Conservation (phyloP, 2,329 filamentous ascomycete genomes). For the Scedosporium boydii region DNA sequence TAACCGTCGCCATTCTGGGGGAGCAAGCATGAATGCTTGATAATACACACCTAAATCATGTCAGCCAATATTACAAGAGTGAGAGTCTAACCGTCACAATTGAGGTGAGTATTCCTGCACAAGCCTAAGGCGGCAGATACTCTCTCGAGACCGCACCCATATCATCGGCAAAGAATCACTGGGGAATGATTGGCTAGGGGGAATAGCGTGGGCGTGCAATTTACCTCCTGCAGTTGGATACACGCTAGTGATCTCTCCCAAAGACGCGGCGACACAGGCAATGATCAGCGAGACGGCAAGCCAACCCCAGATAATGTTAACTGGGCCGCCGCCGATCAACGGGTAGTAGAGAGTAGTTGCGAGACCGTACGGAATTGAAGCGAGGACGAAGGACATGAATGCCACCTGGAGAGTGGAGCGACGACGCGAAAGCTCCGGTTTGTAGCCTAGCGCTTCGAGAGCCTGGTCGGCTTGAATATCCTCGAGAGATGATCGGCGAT, state of each 20-base stretch:
- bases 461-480: slow-evolving; percentile 48
- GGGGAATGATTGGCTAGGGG: background rate
- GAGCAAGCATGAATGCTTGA: slow-evolving; percentile 66
- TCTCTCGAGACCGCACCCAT: too few species aligned
- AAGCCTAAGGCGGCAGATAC: too few species aligned
- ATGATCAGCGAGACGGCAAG: slow-evolving; percentile 59
- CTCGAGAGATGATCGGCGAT: slow-evolving; percentile 9
- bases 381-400: slow-evolving; percentile 70
- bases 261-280: slow-evolving; percentile 58
- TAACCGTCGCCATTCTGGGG: slow-evolving; percentile 48
- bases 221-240: slow-evolving; percentile 65
- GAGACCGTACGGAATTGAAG: slow-evolving; percentile 65
- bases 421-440: slow-evolving; percentile 53
- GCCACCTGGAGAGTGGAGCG: slow-evolving; percentile 60
- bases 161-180: background rate
- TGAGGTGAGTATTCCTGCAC: too few species aligned
- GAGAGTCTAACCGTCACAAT: too few species aligned
- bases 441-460: slow-evolving; percentile 56
- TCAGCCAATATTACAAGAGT: background rate
- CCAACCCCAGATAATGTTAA: slow-evolving; percentile 67
- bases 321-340: slow-evolving; percentile 54
- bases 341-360: slow-evolving; percentile 62
- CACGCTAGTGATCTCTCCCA: slow-evolving; percentile 66
- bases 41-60: slow-evolving; percentile 52
- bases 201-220: background rate